Conservation (phyloP, 768 basidiomycete species). For the Lactarius pseudohatsudake region DNA sequence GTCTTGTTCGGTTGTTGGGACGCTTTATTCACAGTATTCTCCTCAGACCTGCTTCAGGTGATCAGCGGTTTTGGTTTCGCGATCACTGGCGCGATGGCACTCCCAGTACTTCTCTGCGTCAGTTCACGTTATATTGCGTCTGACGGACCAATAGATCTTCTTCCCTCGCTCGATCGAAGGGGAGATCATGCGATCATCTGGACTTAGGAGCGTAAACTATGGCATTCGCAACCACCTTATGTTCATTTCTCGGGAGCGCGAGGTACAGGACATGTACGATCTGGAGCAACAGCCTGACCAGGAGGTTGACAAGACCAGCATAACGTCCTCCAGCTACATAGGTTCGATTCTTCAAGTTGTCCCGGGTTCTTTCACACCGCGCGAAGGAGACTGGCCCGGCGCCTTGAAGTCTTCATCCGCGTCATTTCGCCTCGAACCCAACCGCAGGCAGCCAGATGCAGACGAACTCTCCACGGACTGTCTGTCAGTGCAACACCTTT, state of each 20-base stretch:
- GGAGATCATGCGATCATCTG: constrained; percentile 46
- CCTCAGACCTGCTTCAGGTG: constrained; percentile 1
- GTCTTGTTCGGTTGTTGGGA: neutral
- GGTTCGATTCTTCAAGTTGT: neutral
- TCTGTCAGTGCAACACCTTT: neutral
- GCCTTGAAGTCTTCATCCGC: neutral
- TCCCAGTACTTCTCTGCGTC: neutral
- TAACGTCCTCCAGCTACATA: neutral
- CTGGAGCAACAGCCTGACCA: neutral
- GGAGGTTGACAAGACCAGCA: neutral
- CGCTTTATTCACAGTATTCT: neutral
- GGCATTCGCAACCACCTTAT: neutral
- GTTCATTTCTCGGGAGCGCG: neutral
- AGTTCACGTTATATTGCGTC: neutral
- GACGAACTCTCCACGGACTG: neutral
- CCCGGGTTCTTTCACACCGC: neutral
- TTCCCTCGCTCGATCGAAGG: constrained; percentile 76
- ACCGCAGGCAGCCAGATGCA: constrained; percentile 1
- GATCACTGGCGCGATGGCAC: neutral
- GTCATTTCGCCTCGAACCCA: constrained; percentile 3
- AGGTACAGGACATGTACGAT: constrained; percentile 4
- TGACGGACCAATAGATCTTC: constrained; percentile 59
- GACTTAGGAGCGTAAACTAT: constrained; percentile 34
- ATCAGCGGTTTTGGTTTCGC: constrained; percentile 1
- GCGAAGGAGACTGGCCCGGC: neutral